Base-by-base conservation (phyloP, 805 yeast genomes). In the Pichia insulana region DNA sequence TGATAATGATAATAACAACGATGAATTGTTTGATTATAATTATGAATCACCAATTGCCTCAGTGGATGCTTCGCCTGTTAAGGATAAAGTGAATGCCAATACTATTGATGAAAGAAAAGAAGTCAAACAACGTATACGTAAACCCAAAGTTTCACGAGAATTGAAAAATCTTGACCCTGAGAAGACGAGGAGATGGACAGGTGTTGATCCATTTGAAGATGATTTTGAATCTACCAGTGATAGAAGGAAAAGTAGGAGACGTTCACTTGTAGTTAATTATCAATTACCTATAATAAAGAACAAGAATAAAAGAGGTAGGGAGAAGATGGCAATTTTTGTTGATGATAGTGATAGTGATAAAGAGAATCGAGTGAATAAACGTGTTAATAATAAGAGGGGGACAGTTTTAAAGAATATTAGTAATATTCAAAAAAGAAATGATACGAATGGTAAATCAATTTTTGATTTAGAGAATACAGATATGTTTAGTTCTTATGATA, bases 281-380 rank as follows among this genome's bases (percentile, higher is more conserved):
- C 76, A 77, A 16, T 67, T 77, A 28, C 87, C 88, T 0, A 77
- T 89, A 1, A 58, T 82, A 41, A 66, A 83, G 32, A 73, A 71
- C 13, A 83, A 83, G 55, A 70, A 81, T 80, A 71, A 94, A 54
- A 68, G 66, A 26, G 68, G 70, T 48, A 18, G 31, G 4, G 16
- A 22, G 18, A 12, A 36, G 36, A 3, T 28, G 11, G 28, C 16
- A 9, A 28, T 44, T 18, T 44, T 47, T 9, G 32, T 40, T 3
- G 47, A 42, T 30, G 30, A 38, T 7, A n/a, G 15, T 28, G 31
- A 28, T 6, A 28, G 25, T 22, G 54, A 51, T 33, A 44, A 49
- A 18, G 52, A 54, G 20, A 42, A 45, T 13, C 27, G 36, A n/a
- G 39, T 34, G 2, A 44, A 8, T 10, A 44, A 40, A 20, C 41